Evolutionary conservation across 768 basidiomycete genomes (phyloP).

Genomic region (Calocybe gangraenosa): DNA sequence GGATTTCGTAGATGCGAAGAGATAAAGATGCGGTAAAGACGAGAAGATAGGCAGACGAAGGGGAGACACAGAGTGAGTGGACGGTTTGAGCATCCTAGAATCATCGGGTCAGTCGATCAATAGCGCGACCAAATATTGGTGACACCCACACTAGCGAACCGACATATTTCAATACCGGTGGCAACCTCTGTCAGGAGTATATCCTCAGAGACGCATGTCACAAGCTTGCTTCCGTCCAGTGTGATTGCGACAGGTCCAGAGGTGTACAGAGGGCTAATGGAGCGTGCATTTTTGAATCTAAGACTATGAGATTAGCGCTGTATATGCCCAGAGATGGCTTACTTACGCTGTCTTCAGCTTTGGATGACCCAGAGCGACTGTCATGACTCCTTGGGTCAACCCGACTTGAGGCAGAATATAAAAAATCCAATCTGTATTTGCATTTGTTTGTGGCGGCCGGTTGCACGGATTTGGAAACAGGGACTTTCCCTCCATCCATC

Average conservation of each 20-base stretch:
- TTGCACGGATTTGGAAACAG: no score
- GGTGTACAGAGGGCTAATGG: slow-evolving; percentile 82
- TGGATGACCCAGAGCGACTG: slow-evolving; percentile 30
- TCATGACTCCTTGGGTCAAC: slow-evolving; percentile 23
- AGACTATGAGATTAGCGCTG: slow-evolving; percentile 6
- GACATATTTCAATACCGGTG: slow-evolving; percentile 70
- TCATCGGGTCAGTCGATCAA: not conserved
- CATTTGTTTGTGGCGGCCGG: slow-evolving; percentile 9
- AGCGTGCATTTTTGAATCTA: slow-evolving; percentile 74
- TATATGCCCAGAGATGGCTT: not conserved
- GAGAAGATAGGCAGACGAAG: slow-evolving; percentile 67
- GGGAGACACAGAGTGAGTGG: slow-evolving; percentile 79
- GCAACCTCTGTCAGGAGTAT: slow-evolving; percentile 79
- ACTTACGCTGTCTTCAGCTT: slow-evolving; percentile 65
- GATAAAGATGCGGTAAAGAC: slow-evolving; percentile 80
- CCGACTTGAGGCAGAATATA: slow-evolving; percentile 1
- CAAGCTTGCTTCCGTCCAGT: slow-evolving; percentile 69
- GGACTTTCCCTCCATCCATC: no score
- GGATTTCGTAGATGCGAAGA: slow-evolving; percentile 81
- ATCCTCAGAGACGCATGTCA: slow-evolving; percentile 86
- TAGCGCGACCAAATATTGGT: slow-evolving; percentile 1
- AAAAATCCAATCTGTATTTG: slow-evolving; percentile 17
- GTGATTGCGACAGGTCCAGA: slow-evolving; percentile 82
- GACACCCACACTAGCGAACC: slow-evolving; percentile 74
- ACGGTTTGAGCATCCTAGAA: slow-evolving; percentile 79